These are phyloP conservation scores for Coleophoma crateriformis DNA, from an alignment of 2,329 filamentous ascomycete genomes.

Conservation along the genomic window DNA sequence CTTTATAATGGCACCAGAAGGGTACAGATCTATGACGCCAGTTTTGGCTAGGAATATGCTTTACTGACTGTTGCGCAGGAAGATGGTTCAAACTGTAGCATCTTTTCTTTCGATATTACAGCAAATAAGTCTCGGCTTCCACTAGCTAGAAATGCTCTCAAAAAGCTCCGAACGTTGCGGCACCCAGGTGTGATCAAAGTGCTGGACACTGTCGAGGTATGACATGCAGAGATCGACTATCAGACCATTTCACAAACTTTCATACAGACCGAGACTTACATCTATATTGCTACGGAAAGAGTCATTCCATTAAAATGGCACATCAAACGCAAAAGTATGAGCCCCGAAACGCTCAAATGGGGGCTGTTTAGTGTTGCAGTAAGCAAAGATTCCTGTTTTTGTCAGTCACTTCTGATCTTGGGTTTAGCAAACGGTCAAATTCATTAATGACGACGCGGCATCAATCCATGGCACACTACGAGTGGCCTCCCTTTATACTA, in stretches of 20 bases:
- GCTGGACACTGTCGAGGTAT: conserved; percentile 86
- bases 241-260: conserved; percentile 15
- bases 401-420: background rate
- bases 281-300: conserved; percentile 94
- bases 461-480: conserved; percentile 87
- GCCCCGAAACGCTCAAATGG: conserved; percentile 94
- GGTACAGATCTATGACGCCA: conserved; percentile 37
- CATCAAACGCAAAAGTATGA: conserved; percentile 79
- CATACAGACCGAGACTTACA: conserved; percentile 78
- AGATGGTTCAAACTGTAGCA: conserved; percentile 89
- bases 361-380: conserved; percentile 82
- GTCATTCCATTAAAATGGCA: conserved; percentile 85
- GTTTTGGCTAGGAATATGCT: background rate
- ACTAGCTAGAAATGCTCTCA: conserved; percentile 86
- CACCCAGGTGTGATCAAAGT: conserved; percentile 95
- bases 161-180: conserved; percentile 86
- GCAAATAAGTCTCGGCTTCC: conserved; percentile 76
- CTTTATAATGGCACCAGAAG: conserved; percentile 89
- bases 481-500: conserved; percentile 83
- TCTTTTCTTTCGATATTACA: conserved; percentile 90
- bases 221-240: conserved; percentile 6
- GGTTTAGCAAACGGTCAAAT: conserved; percentile 79
- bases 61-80: conserved; percentile 51
- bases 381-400: conserved; percentile 20
- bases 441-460: conserved; percentile 88